Base-by-base conservation (phyloP, 768 basidiomycete species). In the Auricularia heimuer region DNA sequence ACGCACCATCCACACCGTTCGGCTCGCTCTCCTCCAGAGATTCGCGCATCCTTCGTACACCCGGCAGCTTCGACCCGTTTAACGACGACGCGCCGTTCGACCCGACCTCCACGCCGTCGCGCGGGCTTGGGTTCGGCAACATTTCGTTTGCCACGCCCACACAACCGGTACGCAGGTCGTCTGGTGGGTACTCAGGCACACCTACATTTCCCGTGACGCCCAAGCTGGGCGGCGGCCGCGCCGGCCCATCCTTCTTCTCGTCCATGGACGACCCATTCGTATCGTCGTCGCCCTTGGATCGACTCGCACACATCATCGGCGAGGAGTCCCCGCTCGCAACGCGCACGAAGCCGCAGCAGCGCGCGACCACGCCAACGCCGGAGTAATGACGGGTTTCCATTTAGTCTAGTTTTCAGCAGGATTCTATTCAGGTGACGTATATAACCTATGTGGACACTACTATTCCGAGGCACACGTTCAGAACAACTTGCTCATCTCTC, bases 21-120 rank as follows among this genome's bases (percentile, higher is more conserved):
- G 6, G 47, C 21, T 42, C 39, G 39, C 16, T 16, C 47, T 16
- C 18, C 10, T 16, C 14, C 7, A 8, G 47, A 8, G 47, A 51
- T 3, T 51, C 47, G 14, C 47, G 47, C 14, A 16, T 51, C 21
- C 21, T 51, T 18, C 47, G 47, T 6, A 51, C 47, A 18, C 47
- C 47, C 18, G 47, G 47, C 47, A 18, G 47, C 14, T 21, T 51
- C 21, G 47, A 51, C 21, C 47, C 47, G 14, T 51, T 51, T 18
- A 18, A 51, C 47, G 47, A 51, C 47, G 47, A 18, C 47, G 11
- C 47, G 47, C 47, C 47, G 18, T 92, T 90, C 70, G 89, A 92
- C 72, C 91, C 90, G 8, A 90, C 90, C 3, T 91, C 90, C 72
- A 91, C 90, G 8, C 90, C 90, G 3, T 91, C 90, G n/a, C 79